Conservation (phyloP, 352 stramenopile species). For the Pythium phragmitis region DNA sequence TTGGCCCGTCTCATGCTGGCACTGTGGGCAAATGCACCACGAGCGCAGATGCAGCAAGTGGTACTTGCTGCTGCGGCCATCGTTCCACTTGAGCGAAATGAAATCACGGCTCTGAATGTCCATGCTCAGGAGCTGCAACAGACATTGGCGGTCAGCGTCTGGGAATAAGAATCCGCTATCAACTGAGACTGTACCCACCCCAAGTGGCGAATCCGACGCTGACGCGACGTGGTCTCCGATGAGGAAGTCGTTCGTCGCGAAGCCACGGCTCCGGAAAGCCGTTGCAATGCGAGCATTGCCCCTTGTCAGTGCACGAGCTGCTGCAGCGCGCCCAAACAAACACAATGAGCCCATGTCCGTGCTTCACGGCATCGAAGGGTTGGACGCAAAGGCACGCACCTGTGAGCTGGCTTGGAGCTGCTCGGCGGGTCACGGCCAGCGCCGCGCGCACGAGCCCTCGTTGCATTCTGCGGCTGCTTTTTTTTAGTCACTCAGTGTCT, state of each 20-base stretch:
- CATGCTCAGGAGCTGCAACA: conserved; percentile 56
- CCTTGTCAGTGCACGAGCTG: not conserved
- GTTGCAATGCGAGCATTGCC: not conserved
- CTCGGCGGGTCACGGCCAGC: not conserved
- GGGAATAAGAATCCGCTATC: not conserved
- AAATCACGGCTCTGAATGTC: conserved; percentile 72
- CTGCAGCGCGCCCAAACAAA: not conserved
- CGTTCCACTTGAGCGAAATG: conserved; percentile 77
- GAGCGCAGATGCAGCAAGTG: conserved; percentile 74
- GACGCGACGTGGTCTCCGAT: conserved; percentile 17
- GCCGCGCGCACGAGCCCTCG: conserved; percentile 14
- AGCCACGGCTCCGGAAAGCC: conserved; percentile 5
- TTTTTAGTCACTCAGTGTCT: not conserved
- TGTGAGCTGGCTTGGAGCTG: conserved; percentile 1
- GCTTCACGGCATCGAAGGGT: not conserved
- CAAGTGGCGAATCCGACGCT: conserved; percentile 18
- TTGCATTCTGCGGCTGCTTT: conserved; percentile 11
- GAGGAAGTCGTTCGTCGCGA: conserved; percentile 35
- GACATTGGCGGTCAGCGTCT: not conserved
- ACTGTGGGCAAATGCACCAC: conserved; percentile 72
- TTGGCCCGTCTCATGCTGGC: conserved; percentile 75
- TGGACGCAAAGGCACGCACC: not conserved
- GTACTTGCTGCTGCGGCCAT: conserved; percentile 66
- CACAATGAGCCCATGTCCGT: not conserved
- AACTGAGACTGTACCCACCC: conserved; percentile 18